phyloP scores from a whole-genome alignment of 768 basidiomycete genomes.

The Lactarius hengduanensis region DNA sequence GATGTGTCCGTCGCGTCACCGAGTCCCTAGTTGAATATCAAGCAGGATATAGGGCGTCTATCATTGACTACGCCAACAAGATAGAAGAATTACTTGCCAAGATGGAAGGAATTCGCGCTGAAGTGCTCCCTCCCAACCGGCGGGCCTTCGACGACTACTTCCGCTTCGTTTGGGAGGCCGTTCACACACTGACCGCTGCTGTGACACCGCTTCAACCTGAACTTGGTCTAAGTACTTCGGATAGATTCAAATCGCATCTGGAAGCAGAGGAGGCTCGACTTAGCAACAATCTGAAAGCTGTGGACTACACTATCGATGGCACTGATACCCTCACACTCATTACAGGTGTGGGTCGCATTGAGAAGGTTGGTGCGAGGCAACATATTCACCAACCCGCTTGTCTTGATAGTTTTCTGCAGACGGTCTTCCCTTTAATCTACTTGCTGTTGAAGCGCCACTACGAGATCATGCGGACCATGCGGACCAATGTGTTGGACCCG shows the following conservation, averaged over 20 bases:
- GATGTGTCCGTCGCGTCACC: not conserved
- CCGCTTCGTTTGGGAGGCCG: not conserved
- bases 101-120: slow-evolving; percentile 18
- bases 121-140: slow-evolving; percentile 16
- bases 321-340: slow-evolving; percentile 34
- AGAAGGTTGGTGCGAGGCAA: slow-evolving; percentile 30
- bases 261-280: slow-evolving; percentile 33
- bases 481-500: slow-evolving; percentile 6
- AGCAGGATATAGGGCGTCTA: slow-evolving; percentile 16
- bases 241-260: slow-evolving; percentile 30
- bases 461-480: slow-evolving; percentile 24
- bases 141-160: slow-evolving; percentile 7
- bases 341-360: slow-evolving; percentile 33
- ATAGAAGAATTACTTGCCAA: slow-evolving; percentile 19
- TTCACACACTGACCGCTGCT: slow-evolving; percentile 12
- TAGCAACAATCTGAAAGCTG: slow-evolving; percentile 28
- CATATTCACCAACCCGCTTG: not conserved
- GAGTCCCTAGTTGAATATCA: not conserved
- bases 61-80: slow-evolving; percentile 22
- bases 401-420: slow-evolving; percentile 9
- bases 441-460: slow-evolving; percentile 28
- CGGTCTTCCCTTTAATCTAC: slow-evolving; percentile 24
- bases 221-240: not conserved
- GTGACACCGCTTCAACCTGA: not conserved
- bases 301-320: slow-evolving; percentile 35